These are phyloP conservation scores for Pelargonium cotyledonis DNA, from an alignment of 441 rosid species.

Conservation along the genomic window DNA sequence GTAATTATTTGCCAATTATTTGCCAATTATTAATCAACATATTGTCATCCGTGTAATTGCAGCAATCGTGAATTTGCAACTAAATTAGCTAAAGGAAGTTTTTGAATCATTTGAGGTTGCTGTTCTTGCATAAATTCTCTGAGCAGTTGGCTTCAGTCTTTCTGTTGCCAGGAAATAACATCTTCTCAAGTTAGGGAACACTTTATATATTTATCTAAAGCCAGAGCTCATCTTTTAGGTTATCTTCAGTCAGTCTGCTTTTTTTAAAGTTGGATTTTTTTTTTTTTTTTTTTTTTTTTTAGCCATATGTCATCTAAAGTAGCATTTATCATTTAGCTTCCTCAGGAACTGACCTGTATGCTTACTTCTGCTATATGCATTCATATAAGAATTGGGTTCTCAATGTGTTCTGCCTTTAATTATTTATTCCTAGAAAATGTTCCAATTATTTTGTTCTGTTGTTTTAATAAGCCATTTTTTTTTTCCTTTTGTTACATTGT, in stretches of 20 bases:
- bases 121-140: neutral
- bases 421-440: neutral
- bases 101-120: neutral
- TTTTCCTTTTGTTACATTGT: slow-evolving; percentile 10
- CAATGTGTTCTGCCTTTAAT: neutral
- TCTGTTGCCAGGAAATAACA: neutral
- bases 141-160: neutral
- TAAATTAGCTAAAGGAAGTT: neutral
- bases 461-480: neutral
- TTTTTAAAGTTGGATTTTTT: neutral
- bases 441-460: neutral
- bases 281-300: too few species aligned
- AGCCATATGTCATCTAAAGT: too few species aligned
- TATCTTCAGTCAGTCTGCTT: neutral
- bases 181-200: neutral
- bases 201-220: neutral
- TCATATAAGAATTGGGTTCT: neutral
- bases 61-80: neutral
- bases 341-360: neutral
- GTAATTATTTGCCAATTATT: too few species aligned
- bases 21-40: too few species aligned
- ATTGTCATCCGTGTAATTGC: too few species aligned
- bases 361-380: neutral
- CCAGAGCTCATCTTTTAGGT: neutral
- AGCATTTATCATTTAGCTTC: too few species aligned